Evolutionary conservation across 2,329 filamentous ascomycete species (phyloP).

Genomic region (Neoarthrinium moseri): DNA sequence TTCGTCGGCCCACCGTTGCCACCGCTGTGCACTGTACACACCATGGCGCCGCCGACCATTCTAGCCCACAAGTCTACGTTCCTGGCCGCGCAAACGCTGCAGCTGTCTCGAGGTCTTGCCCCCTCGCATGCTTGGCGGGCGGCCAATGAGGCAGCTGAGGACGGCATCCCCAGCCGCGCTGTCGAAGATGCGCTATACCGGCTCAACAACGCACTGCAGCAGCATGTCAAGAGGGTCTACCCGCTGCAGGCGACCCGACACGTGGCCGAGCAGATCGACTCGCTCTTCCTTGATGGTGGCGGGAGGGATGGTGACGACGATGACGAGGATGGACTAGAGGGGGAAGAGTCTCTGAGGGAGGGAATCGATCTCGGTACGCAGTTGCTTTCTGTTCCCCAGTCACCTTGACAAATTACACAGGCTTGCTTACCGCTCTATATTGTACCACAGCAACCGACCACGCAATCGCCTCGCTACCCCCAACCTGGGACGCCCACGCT

Average conservation of each 20-base stretch:
- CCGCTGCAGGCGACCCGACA: constrained; percentile 67
- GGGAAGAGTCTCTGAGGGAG: constrained; percentile 30
- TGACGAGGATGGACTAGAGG: constrained; percentile 26
- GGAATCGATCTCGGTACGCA: constrained; percentile 45
- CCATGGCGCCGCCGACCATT: constrained; percentile 49
- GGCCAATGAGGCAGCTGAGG: constrained; percentile 40
- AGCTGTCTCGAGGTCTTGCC: constrained; percentile 58
- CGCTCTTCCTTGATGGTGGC: constrained; percentile 55
- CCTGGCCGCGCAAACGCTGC: constrained; percentile 59
- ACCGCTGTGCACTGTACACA: constrained; percentile 15
- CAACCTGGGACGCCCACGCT: constrained; percentile 41
- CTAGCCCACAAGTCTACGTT: constrained; percentile 65
- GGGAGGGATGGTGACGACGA: constrained; percentile 38
- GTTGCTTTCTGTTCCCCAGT: not conserved
- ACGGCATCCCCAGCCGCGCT: constrained; percentile 35
- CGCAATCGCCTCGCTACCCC: constrained; percentile 46
- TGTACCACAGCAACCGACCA: constrained; percentile 34
- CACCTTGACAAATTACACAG: not conserved
- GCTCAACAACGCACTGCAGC: constrained; percentile 61
- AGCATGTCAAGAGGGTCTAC: constrained; percentile 66
- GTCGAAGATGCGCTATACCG: constrained; percentile 57
- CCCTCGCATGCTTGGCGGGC: constrained; percentile 54
- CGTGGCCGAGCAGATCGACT: constrained; percentile 71
- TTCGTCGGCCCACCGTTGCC: not conserved
- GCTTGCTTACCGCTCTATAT: not conserved